A percentile compares a stretch with the other conserved stretches of the same genome.
Evolutionary conservation across 805 yeast species (phyloP).

Genomic region (Starmerella bombicola): DNA sequence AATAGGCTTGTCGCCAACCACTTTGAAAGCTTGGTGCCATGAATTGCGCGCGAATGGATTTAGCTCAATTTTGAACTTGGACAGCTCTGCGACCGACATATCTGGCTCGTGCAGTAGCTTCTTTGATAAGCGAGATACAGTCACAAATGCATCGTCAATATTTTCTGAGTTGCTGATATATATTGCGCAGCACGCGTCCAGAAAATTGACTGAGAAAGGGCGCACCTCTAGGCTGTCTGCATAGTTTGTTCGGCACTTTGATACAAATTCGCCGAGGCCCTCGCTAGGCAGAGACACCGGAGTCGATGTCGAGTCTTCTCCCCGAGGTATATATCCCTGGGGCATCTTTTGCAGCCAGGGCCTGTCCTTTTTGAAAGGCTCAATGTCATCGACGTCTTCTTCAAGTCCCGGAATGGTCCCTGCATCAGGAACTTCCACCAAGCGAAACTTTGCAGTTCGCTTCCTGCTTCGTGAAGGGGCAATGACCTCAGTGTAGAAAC

Average conservation of each 20-base stretch:
- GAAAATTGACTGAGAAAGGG: slow-evolving; percentile 46
- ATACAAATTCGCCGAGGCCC: slow-evolving; percentile 44
- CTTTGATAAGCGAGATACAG: slow-evolving; percentile 41
- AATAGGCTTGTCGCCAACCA: slow-evolving; percentile 59
- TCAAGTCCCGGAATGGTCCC: not conserved
- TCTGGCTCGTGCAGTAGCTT: slow-evolving; percentile 64
- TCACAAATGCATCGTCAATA: slow-evolving; percentile 36
- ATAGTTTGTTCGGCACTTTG: slow-evolving; percentile 37
- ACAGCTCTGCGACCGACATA: slow-evolving; percentile 48
- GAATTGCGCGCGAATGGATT: slow-evolving; percentile 57
- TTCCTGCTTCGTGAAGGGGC: not conserved
- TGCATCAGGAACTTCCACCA: slow-evolving; percentile 6
- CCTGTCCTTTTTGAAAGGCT: slow-evolving; percentile 8
- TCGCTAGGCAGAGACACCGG: slow-evolving; percentile 46
- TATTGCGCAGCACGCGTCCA: slow-evolving; percentile 55
- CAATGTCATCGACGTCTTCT: slow-evolving; percentile 16
- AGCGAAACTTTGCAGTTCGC: slow-evolving; percentile 4
- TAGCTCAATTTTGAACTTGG: slow-evolving; percentile 64
- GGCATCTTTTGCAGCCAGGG: slow-evolving; percentile 73
- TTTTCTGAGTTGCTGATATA: slow-evolving; percentile 44
- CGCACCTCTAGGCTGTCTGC: slow-evolving; percentile 46
- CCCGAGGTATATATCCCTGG: slow-evolving; percentile 72
- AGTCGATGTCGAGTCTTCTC: slow-evolving; percentile 44
- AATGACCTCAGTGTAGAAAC: slow-evolving; percentile 39
- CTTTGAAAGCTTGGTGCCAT: slow-evolving; percentile 55